Base-by-base conservation (phyloP, 2,329 filamentous ascomycete genomes). In the Trichoderma asperellum region DNA sequence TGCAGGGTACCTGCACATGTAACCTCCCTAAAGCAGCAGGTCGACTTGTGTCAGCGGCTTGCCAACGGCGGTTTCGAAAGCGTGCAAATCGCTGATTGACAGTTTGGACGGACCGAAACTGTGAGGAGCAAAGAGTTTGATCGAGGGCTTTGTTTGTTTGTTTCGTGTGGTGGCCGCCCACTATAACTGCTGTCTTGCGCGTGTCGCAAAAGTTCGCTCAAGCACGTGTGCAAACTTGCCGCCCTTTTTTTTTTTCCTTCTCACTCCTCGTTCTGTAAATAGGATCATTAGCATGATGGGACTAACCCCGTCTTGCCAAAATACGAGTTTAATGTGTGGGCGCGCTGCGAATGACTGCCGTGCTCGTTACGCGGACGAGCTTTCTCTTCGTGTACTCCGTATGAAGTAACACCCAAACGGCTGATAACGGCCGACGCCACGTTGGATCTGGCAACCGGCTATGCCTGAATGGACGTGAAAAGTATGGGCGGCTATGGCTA, bases 1-100 rank as follows among this genome's bases (percentile, higher is more conserved):
- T 53, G 49, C 43, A 64, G 49, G 47, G 47, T 18, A n/a, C 47
- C 47, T 40, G 64, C 55, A 68, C 56, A 68, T 61, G 65, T 61
- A 60, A 68, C 65, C 65, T 68, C 65, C 65, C 65, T 56, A 68
- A 68, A 60, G 49, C 57, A 68, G 65, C 57, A 68, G 65, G 65
- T 68, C 32, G 34, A 29, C 16, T 24, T 35, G 24, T 47, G 4
- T 21, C 57, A 55, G 18, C 63, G 55, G 58, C 40, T 58, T 21
- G 47, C 55, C 52, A 67, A 67, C 55, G 53, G 63, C 63, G 55
- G 63, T 67, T 67, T 67, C 55, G 63, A 67, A 52, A 49, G 16
- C 10, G 29, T 27, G 55, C 40, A 49, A 58, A 67, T 49, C 37
- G 65, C 7, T 49, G 57, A 60, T 61, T 61, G 56, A 61, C 65